Percentiles rank a stretch among this genome's conserved stretches.
Conservation (phyloP, 2,329 filamentous ascomycete species). For the Cladosporium sp. region DNA sequence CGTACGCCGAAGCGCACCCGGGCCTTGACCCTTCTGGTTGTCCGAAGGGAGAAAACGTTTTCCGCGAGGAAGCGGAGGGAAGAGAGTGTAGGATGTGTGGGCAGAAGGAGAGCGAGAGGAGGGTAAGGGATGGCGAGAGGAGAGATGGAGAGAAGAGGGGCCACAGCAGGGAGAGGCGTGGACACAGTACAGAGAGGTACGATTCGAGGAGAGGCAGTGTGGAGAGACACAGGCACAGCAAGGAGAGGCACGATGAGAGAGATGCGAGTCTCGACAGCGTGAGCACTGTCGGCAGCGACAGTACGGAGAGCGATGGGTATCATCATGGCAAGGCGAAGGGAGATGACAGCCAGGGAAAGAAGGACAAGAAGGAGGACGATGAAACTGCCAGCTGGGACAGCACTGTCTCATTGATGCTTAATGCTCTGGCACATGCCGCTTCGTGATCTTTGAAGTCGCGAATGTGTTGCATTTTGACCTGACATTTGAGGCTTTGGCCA, state of each 20-base stretch:
- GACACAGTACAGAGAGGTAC: not conserved
- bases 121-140: not conserved
- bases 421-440: not conserved
- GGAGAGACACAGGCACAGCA: not conserved
- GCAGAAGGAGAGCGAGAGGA: not conserved
- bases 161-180: no score
- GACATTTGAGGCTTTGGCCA: not conserved
- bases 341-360: not conserved
- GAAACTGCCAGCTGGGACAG: not conserved
- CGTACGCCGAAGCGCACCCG: not conserved
- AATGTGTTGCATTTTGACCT: not conserved
- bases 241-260: not conserved
- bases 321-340: not conserved
- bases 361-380: not conserved
- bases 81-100: not conserved
- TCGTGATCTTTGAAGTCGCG: not conserved
- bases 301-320: not conserved
- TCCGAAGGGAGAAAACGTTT: conserved; percentile 1
- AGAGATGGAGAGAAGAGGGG: no score
- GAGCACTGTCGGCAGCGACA: not conserved
- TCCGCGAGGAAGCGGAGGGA: not conserved
- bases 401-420: not conserved
- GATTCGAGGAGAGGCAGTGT: not conserved
- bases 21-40: not conserved
- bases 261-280: not conserved